Conservation (phyloP, 176 grass and related monocot species). For the Aegilops umbellulata region DNA sequence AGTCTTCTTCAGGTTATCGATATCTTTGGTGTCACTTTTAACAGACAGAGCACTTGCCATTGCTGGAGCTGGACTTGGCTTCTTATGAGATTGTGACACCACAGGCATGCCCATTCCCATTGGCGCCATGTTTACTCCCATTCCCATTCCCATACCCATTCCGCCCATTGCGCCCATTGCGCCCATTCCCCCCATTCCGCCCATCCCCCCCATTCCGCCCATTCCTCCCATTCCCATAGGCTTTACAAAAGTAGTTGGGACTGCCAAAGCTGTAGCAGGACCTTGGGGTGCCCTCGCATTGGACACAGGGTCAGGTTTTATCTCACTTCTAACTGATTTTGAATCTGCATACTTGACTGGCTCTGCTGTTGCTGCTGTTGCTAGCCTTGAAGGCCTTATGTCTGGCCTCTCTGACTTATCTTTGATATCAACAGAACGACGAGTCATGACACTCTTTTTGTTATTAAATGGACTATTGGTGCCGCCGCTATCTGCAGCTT, state of each 20-base stretch:
- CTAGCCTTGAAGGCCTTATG: slow-evolving; percentile 62
- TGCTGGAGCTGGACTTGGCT: slow-evolving; percentile 41
- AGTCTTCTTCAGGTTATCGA: slow-evolving; percentile 62
- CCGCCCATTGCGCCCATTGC: slow-evolving; percentile 29
- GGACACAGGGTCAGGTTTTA: slow-evolving; percentile 54
- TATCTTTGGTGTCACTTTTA: slow-evolving; percentile 39
- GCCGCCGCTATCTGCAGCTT: slow-evolving; percentile 55
- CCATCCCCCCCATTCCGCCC: neutral
- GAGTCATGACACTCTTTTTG: slow-evolving; percentile 65
- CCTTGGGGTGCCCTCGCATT: slow-evolving; percentile 59
- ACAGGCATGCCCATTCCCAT: slow-evolving; percentile 32
- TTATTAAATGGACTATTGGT: slow-evolving; percentile 31
- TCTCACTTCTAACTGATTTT: slow-evolving; percentile 59
- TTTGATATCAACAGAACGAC: slow-evolving; percentile 64
- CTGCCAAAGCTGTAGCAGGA: slow-evolving; percentile 56
- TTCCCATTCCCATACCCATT: slow-evolving; percentile 37
- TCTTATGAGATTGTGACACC: slow-evolving; percentile 50
- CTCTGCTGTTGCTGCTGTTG: slow-evolving; percentile 50
- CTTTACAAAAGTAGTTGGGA: slow-evolving; percentile 60
- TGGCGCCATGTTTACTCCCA: slow-evolving; percentile 27
- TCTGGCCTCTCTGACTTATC: slow-evolving; percentile 61
- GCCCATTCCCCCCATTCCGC: neutral
- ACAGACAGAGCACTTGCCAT: slow-evolving; percentile 39
- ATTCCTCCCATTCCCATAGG: slow-evolving; percentile 46
- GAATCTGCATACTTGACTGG: slow-evolving; percentile 45